Evolutionary conservation across 2,329 filamentous ascomycete species (phyloP).

Genomic region (Colletotrichum nymphaeae): DNA sequence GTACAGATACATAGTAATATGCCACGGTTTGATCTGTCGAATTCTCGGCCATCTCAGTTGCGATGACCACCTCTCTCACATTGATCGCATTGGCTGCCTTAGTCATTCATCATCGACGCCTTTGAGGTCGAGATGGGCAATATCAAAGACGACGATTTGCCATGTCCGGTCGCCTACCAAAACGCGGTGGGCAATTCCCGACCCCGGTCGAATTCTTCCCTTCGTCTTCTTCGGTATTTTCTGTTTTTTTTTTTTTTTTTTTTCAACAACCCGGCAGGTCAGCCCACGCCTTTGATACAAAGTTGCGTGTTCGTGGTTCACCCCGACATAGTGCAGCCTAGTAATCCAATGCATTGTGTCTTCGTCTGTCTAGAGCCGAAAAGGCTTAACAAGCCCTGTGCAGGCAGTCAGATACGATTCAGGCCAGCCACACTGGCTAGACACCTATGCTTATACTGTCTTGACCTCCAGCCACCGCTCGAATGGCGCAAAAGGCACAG

Average conservation of each 20-base stretch:
- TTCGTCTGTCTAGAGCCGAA: background rate
- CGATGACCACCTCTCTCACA: background rate
- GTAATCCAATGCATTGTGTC: background rate
- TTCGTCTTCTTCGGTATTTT: background rate
- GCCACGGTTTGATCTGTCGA: background rate
- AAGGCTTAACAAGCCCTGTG: background rate
- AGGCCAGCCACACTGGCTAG: background rate
- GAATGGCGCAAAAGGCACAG: background rate
- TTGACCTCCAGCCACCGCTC: background rate
- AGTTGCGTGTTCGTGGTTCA: background rate
- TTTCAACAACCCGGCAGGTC: background rate
- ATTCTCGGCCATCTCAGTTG: background rate
- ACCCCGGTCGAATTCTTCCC: background rate
- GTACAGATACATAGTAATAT: background rate
- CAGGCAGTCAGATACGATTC: background rate
- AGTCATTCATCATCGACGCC: background rate
- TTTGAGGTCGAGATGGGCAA: background rate
- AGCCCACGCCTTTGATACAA: background rate
- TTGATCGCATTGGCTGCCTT: background rate
- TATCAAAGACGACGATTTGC: background rate
- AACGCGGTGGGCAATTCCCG: background rate
- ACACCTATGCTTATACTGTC: background rate
- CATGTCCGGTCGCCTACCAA: background rate
- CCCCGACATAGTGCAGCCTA: background rate
- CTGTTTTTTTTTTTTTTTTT: background rate